Base-by-base conservation (phyloP, 352 stramenopile genomes). In the Globisporangium iwayamae region DNA sequence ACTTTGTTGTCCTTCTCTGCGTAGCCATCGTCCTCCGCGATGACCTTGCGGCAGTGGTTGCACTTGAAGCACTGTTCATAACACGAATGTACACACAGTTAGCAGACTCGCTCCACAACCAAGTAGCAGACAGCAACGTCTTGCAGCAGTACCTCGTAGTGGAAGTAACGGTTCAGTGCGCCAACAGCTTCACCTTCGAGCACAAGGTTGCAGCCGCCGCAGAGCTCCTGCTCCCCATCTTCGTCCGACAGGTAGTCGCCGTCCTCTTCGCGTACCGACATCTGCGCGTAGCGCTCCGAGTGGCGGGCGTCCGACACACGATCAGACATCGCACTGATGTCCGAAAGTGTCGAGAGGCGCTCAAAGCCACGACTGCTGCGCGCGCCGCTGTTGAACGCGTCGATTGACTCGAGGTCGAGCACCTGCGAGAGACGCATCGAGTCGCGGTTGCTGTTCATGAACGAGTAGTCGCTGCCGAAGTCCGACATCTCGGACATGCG, bases 141-240 rank as follows among this genome's bases (percentile, higher is more conserved):
- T 3, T 39, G 34, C 34, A 11, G 34, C 34, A 39, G 41, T 62
- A 85, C 81, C 76, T 93, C 79, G 58, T 87, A 85, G 62, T 94
- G 85, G 69, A 91, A 94, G 66, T 90, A 94, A 43, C 89, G 76
- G 72, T 88, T 87, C 43, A 94, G 45, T 13, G 85, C 85, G n/a
- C 81, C 83, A 53, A 94, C 78, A 20, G 85, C 85, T 74, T 94
- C 85, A 30, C 85, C 85, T 58, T 94, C 82, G 25, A 94, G 72
- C 16, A 91, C 82, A 36, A 74, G 71, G 2, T 73, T 72, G 57
- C 85, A 94, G 28, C 81, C 85, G 58, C 81, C 85, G 50, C 85
- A 93, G 30, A 87, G 59, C 60, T 91, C 85, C 10, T 79, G 78
- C 50, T 94, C 85, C n/a, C 83, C 78, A 14, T 87, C 81, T 28